Evolutionary conservation across 2,329 filamentous ascomycete species (phyloP).

Genomic region (Fonsecaea nubica): DNA sequence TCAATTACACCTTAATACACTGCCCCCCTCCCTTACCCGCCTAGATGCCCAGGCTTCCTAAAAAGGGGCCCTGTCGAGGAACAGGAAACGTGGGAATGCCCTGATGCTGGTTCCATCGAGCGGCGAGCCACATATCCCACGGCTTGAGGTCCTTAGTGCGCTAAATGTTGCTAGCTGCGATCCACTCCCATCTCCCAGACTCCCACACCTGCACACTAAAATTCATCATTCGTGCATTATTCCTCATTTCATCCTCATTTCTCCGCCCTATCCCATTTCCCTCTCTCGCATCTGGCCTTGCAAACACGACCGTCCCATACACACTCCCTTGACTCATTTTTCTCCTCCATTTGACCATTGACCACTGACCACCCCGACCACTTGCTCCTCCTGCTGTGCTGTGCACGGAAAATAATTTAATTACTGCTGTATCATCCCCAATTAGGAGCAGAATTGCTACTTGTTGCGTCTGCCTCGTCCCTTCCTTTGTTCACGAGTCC

Average conservation of each 20-base stretch:
- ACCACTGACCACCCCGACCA: constrained; percentile 1
- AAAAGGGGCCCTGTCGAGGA: constrained; percentile 4
- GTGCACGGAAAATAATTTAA: constrained; percentile 22
- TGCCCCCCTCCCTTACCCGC: not conserved
- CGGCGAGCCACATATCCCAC: not conserved
- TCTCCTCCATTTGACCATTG: not conserved
- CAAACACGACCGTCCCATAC: constrained; percentile 13
- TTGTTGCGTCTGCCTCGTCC: constrained; percentile 35
- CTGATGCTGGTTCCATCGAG: not conserved
- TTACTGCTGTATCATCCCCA: not conserved
- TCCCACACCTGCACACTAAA: constrained; percentile 6
- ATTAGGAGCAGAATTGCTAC: constrained; percentile 31
- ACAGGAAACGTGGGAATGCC: constrained; percentile 7
- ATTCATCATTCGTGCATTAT: constrained; percentile 11
- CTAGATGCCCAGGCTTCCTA: not conserved
- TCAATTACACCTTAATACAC: not conserved
- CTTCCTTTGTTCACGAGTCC: constrained; percentile 36
- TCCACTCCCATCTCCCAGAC: constrained; percentile 6
- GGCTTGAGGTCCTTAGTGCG: not conserved
- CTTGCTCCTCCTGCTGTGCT: constrained; percentile 27
- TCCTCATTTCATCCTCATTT: constrained; percentile 11
- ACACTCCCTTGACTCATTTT: constrained; percentile 18
- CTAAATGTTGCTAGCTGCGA: not conserved
- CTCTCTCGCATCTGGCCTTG: constrained; percentile 9
- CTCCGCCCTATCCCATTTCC: constrained; percentile 10